Percentiles rank a stretch among this genome's conserved stretches.
Evolutionary conservation across 2,329 filamentous ascomycete species (phyloP).

Genomic region (Venturia nashicola): DNA sequence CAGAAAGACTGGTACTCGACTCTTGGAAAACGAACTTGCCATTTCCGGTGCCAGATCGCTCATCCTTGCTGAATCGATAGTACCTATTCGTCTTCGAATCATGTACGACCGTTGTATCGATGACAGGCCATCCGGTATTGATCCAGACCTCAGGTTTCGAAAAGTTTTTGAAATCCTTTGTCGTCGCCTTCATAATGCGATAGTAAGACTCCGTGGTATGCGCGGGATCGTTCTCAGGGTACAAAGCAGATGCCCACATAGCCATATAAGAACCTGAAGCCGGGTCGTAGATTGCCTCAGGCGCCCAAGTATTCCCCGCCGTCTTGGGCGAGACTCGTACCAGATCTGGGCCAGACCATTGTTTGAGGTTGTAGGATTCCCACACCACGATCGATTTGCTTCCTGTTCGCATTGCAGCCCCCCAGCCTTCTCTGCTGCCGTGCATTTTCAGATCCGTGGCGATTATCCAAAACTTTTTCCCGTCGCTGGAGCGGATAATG

Average conservation of each 20-base stretch:
- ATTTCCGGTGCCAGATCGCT: neutral
- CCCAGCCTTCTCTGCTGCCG: neutral
- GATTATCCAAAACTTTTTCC: constrained; percentile 5
- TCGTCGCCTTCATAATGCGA: constrained; percentile 2
- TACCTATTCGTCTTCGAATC: neutral
- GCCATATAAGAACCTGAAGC: neutral
- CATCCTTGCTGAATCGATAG: constrained; percentile 9
- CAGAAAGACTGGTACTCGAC: neutral
- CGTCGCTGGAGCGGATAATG: constrained; percentile 4
- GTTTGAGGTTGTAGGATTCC: constrained; percentile 4
- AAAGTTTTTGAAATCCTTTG: constrained; percentile 7
- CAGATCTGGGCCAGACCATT: neutral
- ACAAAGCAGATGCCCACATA: constrained; percentile 4
- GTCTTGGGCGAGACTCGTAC: constrained; percentile 4
- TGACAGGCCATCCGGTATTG: neutral
- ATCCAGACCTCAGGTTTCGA: neutral
- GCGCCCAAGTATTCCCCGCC: constrained; percentile 9
- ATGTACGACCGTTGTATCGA: constrained; percentile 3
- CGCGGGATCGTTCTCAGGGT: neutral
- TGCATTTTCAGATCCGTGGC: constrained; percentile 10
- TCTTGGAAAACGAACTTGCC: constrained; percentile 9
- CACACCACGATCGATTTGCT: constrained; percentile 4
- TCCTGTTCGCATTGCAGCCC: neutral
- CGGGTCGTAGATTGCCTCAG: constrained; percentile 7
- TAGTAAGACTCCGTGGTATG: constrained; percentile 1